Conservation (phyloP, 1,284 basidiomycete genomes). For the Austropuccinia psidii region DNA sequence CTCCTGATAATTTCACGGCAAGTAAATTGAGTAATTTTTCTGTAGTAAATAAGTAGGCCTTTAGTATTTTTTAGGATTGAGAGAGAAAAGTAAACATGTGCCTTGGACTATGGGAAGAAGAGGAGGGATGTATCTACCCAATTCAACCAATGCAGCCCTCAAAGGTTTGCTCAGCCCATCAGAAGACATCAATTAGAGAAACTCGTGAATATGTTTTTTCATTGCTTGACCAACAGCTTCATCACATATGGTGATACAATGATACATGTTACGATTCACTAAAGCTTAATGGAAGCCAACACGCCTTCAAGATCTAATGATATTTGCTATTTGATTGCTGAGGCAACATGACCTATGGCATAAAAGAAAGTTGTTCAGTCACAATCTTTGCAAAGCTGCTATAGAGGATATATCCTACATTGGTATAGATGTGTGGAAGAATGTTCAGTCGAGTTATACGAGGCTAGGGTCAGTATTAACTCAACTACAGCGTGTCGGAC, state of each 20-base stretch:
- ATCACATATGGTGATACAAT: slow-evolving; percentile 94
- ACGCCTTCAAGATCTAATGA: slow-evolving; percentile 89
- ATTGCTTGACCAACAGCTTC: slow-evolving; percentile 91
- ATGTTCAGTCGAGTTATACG: slow-evolving; percentile 85
- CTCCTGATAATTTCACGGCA: slow-evolving; percentile 69
- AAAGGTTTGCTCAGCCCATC: slow-evolving; percentile 87
- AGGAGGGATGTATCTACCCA: slow-evolving; percentile 82
- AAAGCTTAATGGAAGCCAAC: slow-evolving; percentile 82
- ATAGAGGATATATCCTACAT: slow-evolving; percentile 79
- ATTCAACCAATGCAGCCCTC: slow-evolving; percentile 72
- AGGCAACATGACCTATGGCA: slow-evolving; percentile 90
- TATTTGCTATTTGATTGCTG: slow-evolving; percentile 87
- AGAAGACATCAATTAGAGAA: slow-evolving; percentile 92
- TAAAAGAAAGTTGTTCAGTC: slow-evolving; percentile 90
- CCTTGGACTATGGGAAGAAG: slow-evolving; percentile 88
- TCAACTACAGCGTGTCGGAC: slow-evolving; percentile 89
- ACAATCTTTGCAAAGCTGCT: slow-evolving; percentile 76
- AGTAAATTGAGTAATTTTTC: slow-evolving; percentile 78
- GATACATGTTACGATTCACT: slow-evolving; percentile 77
- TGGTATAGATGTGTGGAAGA: slow-evolving; percentile 79
- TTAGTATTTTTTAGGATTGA: background rate
- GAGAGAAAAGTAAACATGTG: slow-evolving; percentile 48
- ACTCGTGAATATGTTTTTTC: slow-evolving; percentile 89
- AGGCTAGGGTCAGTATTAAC: slow-evolving; percentile 85
- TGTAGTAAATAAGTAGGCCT: slow-evolving; percentile 45